Evolutionary conservation across 2,329 filamentous ascomycete species (phyloP), one percentile per base, ranked within the genome.

Genomic region (Aureobasidium namibiae): DNA sequence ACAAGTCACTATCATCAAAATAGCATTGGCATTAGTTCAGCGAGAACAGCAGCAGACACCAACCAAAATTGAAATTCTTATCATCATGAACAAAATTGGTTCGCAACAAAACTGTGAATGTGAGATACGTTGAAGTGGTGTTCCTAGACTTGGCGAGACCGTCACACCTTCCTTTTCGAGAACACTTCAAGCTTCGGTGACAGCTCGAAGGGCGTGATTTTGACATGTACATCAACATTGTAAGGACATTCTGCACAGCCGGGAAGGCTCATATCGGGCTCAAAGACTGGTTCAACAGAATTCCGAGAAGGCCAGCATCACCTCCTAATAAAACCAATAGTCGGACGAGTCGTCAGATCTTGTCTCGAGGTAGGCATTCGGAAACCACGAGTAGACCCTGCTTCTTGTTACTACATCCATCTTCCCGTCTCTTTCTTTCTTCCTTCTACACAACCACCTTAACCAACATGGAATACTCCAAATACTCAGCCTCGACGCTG

Each of bases 401-500:
- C 36, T 54, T 31, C 23, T 21, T 11, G 5, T 45, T 36, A 34
- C 52, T 45, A 26, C 52, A 24, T 44, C 9, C 23, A 56, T 34
- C 50, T 42, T 45, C 18, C n/a, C 39, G n/a, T 5, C 38, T 34
- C 14, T n/a, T n/a, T 36, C 9, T 24, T 36, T 14, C 31, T 18
- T 26, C n/a, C 18, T 23, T 14, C 21, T 13, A 7, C 18, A 41
- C 36, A 44, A 44, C 29, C 54, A 48, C 33, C 8, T 8, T 11
- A 9, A 42, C 36, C 10, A 39, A 2, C 36, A 48, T 56, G 24
- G 54, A 60, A 16, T 34, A 42, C 34, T 44, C 56, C 24, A 31
- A 44, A 10, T 67, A 65, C 48, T 69, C 68, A 29, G 61, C 69
- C 29, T 62, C 70, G 33, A 73, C 70, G 54, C 64, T 66, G 33